Base-by-base conservation (phyloP, 352 stramenopile genomes). In the Phytophthora lateralis region DNA sequence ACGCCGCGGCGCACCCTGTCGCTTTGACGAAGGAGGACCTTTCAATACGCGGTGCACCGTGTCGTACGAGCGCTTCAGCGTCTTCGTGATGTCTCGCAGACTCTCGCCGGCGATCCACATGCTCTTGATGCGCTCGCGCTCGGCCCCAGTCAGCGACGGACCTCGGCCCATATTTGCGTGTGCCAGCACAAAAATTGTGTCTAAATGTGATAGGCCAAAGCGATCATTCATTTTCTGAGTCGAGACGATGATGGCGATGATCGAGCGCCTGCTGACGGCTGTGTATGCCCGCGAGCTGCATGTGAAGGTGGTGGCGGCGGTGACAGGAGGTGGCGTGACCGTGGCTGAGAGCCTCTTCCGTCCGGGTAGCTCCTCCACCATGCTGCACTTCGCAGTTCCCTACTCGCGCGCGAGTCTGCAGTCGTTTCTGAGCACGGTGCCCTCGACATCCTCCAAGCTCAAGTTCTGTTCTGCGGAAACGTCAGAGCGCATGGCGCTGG, bases 351-450 rank as follows among this genome's bases (percentile, higher is more conserved):
- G 73, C 14, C 74, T 90, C 21, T 87, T 90, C 47, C 64, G 67
- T 15, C 41, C 71, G 7, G 81, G 79, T 14, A 90, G 80, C 43
- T 92, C 81, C 21, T 89, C 81, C 51, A 89, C 78, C 32, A 86
- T 92, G 75, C 55, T 90, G 41, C 72, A 89, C 53, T 90, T 86
- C 59, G 65, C 71, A 24, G 71, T 92, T 30, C 81, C 81, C 18
- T 92, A 92, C 59, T 79, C 81, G 14, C 81, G 80, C 50, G 61
- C 66, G 17, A 90, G 79, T 69, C 70, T 92, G 6, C 61, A 80
- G 30, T 66, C 67, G 9, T 92, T 83, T 32, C 47, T 92, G 10
- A 62, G 59, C n/a, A 65, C 59, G 8, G 21, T 46, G 21, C 50
- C 63, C 12, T 52, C 46, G 29, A 62, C 34, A 2, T 56, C 58